Conservation (phyloP, 192 early-diverging fungal genomes). For the Thamnidium elegans region DNA sequence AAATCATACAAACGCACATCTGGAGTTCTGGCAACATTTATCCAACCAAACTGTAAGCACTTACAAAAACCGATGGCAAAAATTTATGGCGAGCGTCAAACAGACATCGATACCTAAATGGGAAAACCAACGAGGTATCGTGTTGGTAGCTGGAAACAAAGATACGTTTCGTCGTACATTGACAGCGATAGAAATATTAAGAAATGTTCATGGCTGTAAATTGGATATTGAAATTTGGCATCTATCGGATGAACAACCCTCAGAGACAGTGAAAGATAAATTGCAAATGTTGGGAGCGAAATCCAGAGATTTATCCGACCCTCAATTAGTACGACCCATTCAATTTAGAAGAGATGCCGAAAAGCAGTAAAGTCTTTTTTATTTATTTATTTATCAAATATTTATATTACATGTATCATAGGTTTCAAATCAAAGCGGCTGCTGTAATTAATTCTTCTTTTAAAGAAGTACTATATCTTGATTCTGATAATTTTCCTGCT, state of each 20-base stretch:
- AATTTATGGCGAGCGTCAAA: conserved; percentile 14
- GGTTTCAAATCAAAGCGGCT: conserved; percentile 44
- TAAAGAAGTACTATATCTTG: conserved; percentile 43
- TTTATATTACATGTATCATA: not conserved
- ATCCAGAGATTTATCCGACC: conserved; percentile 22
- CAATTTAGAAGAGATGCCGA: conserved; percentile 17
- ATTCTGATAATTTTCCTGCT: conserved; percentile 44
- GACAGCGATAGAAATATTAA: conserved; percentile 24
- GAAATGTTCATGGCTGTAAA: conserved; percentile 13
- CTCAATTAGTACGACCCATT: conserved; percentile 22
- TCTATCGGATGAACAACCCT: conserved; percentile 25
- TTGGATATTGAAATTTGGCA: conserved; percentile 37
- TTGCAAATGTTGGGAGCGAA: conserved; percentile 8
- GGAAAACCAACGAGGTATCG: conserved; percentile 21
- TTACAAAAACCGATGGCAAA: conserved; percentile 27
- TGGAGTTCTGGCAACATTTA: conserved; percentile 23
- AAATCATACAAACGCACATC: conserved; percentile 28
- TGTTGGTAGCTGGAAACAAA: conserved; percentile 33
- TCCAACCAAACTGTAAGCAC: not conserved
- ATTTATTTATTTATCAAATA: not conserved
- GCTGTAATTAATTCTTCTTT: conserved; percentile 42
- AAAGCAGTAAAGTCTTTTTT: conserved; percentile 30
- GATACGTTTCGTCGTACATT: conserved; percentile 27
- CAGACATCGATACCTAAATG: not conserved
- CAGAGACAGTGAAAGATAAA: not conserved